Percentiles rank a stretch among this genome's conserved stretches.
Evolutionary conservation across 2,329 filamentous ascomycete genomes (phyloP).

Genomic region (Ophiocordyceps robertsii): DNA sequence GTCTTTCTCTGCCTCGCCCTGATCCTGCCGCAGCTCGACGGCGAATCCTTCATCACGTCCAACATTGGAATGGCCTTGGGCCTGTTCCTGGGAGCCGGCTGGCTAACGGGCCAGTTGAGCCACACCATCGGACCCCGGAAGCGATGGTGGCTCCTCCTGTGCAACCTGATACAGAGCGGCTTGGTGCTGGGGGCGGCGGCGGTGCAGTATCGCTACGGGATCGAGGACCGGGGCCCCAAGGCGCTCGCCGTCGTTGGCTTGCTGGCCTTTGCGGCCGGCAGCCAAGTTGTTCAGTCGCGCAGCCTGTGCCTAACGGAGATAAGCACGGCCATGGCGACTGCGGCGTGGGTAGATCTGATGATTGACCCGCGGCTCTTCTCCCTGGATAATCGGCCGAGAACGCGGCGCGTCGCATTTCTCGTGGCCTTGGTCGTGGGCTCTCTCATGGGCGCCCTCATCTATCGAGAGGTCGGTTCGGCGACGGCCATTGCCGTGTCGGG

Average conservation of each 20-base stretch:
- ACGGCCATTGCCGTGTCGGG: slow-evolving; percentile 11
- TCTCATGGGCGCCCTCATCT: slow-evolving; percentile 37
- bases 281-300: slow-evolving; percentile 44
- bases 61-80: slow-evolving; percentile 43
- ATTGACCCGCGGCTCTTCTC: slow-evolving; percentile 38
- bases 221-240: slow-evolving; percentile 17
- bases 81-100: slow-evolving; percentile 41
- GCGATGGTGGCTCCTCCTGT: slow-evolving; percentile 39
- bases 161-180: slow-evolving; percentile 38
- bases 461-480: slow-evolving; percentile 9
- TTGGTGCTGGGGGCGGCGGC: slow-evolving; percentile 39
- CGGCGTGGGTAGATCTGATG: slow-evolving; percentile 46
- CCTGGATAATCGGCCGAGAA: slow-evolving; percentile 32
- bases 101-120: slow-evolving; percentile 41
- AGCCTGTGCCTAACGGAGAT: slow-evolving; percentile 45
- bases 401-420: slow-evolving; percentile 36
- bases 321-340: slow-evolving; percentile 51
- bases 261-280: slow-evolving; percentile 41
- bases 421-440: slow-evolving; percentile 30
- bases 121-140: slow-evolving; percentile 35
- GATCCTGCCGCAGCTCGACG: slow-evolving; percentile 30
- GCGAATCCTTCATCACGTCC: slow-evolving; percentile 33
- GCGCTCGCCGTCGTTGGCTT: slow-evolving; percentile 33
- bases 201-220: slow-evolving; percentile 29
- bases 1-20: slow-evolving; percentile 42